phyloP scores from a whole-genome alignment of 176 grass and related monocot genomes.

The Aegilops speltoides region DNA sequence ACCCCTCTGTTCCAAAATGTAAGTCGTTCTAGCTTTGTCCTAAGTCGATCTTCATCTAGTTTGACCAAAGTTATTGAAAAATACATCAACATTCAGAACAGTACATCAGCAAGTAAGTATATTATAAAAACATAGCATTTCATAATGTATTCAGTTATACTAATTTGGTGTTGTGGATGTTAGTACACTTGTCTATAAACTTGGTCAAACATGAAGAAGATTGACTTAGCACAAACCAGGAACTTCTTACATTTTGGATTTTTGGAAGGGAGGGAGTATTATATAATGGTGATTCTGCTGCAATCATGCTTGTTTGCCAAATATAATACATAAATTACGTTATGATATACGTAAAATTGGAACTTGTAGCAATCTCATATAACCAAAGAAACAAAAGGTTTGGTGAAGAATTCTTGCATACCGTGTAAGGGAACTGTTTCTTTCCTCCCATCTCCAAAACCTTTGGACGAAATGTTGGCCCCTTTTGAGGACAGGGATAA shows the following conservation, averaged over 20 bases:
- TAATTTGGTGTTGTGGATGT: no score
- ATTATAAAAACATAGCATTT: no score
- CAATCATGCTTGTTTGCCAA: not conserved
- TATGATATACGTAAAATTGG: not conserved
- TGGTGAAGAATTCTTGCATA: slow-evolving; percentile 13
- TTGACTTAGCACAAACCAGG: no score
- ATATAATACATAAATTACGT: not conserved
- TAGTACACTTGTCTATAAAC: no score
- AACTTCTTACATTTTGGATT: no score
- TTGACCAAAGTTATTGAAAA: no score
- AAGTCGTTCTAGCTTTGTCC: no score
- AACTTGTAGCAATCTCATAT: not conserved
- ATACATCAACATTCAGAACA: no score
- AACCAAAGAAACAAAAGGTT: not conserved
- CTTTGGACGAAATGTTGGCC: slow-evolving; percentile 87
- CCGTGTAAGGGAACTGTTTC: slow-evolving; percentile 97
- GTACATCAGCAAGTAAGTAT: no score
- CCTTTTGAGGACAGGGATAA: slow-evolving; percentile 85
- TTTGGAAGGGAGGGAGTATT: not conserved
- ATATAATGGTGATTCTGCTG: not conserved
- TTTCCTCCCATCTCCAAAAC: slow-evolving; percentile 88
- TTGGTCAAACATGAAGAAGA: no score
- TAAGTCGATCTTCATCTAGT: no score
- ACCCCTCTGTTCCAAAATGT: not conserved
- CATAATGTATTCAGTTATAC: no score